Conservation (phyloP, 257 asterid genomes). For the Plantago elongata region DNA sequence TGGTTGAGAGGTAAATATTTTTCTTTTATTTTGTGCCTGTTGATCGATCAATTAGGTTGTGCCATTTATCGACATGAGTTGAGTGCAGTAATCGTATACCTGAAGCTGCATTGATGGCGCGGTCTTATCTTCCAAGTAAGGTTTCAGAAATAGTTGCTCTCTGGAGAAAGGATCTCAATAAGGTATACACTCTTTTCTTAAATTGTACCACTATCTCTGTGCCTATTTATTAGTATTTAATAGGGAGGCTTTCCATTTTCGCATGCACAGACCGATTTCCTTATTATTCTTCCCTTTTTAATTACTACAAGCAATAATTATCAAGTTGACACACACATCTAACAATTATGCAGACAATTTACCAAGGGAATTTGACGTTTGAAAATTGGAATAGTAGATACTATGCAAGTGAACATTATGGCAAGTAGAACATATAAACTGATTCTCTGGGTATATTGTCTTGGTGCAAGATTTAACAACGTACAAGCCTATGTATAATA, state of each 20-base stretch:
- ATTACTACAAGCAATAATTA: too few species aligned
- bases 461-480: too few species aligned
- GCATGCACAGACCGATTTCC: too few species aligned
- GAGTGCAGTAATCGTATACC: conserved; percentile 80
- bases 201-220: neutral
- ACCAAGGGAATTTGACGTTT: too few species aligned
- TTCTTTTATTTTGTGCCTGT: conserved; percentile 15
- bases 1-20: conserved; percentile 62
- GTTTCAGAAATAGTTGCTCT: conserved; percentile 82
- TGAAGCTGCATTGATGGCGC: conserved; percentile 97
- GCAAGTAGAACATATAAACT: too few species aligned
- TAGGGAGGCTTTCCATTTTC: neutral
- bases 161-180: conserved; percentile 81
- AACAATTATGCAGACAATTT: too few species aligned
- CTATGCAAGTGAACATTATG: too few species aligned
- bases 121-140: conserved; percentile 95
- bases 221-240: neutral
- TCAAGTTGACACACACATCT: too few species aligned
- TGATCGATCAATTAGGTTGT: conserved; percentile 13
- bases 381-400: too few species aligned
- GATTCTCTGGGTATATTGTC: too few species aligned
- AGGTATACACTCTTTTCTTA: conserved; percentile 35
- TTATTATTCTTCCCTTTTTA: too few species aligned
- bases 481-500: too few species aligned
- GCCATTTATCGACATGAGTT: conserved; percentile 20